Percentiles rank a stretch among this genome's conserved stretches.
Conservation (phyloP, 805 yeast species). For the Lachancea cidri region DNA sequence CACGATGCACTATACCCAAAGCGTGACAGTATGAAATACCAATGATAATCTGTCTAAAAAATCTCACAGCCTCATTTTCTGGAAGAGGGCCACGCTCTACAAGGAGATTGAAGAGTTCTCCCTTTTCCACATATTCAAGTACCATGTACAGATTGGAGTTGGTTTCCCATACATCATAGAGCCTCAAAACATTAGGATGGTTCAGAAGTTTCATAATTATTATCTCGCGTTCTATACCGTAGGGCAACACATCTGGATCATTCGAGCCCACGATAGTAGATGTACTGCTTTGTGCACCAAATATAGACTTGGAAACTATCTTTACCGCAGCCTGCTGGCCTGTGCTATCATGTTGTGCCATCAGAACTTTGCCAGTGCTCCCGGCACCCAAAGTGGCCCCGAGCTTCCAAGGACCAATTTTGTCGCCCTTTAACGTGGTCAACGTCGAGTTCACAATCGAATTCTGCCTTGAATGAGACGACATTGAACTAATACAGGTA, state of each 20-base stretch:
- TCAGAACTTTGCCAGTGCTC: slow-evolving; percentile 90
- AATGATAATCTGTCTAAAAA: slow-evolving; percentile 78
- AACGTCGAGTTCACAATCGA: slow-evolving; percentile 7
- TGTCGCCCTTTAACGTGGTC: slow-evolving; percentile 36
- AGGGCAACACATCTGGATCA: slow-evolving; percentile 56
- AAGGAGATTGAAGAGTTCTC: slow-evolving; percentile 88
- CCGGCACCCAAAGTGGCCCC: slow-evolving; percentile 95
- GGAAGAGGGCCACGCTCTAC: slow-evolving; percentile 84
- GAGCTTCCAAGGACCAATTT: slow-evolving; percentile 91
- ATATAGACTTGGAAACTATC: slow-evolving; percentile 82
- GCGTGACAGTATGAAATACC: slow-evolving; percentile 84
- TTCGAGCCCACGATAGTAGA: slow-evolving; percentile 39
- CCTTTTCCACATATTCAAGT: slow-evolving; percentile 94
- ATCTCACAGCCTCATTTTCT: slow-evolving; percentile 84
- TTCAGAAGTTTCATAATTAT: slow-evolving; percentile 77
- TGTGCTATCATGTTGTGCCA: slow-evolving; percentile 80
- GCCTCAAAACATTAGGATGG: slow-evolving; percentile 72
- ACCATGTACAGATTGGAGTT: slow-evolving; percentile 79
- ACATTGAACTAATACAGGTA: slow-evolving; percentile 1
- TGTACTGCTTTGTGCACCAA: slow-evolving; percentile 36
- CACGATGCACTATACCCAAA: slow-evolving; percentile 83
- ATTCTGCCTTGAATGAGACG: slow-evolving; percentile 9
- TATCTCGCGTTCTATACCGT: slow-evolving; percentile 83
- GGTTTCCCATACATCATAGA: slow-evolving; percentile 86
- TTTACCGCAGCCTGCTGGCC: slow-evolving; percentile 95